These are phyloP conservation scores for Pyrrhoderma lamaoense DNA, from an alignment of 1,284 basidiomycete species.

Conservation along the genomic window DNA sequence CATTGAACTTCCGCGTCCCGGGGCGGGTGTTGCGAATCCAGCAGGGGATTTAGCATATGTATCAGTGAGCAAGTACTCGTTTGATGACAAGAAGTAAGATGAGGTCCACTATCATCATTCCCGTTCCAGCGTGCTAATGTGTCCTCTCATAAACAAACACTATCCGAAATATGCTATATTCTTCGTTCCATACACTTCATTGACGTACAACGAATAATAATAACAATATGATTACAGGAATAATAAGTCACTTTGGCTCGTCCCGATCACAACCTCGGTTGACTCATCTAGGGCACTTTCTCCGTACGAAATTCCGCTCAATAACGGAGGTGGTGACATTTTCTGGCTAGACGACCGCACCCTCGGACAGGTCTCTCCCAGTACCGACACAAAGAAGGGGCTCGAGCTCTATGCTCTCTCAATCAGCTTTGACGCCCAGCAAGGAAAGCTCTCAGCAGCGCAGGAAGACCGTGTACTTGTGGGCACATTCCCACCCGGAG, in stretches of 20 bases:
- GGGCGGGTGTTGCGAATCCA: constrained; percentile 54
- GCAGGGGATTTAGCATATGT: constrained; percentile 62
- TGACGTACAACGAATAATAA: background rate
- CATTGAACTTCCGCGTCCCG: constrained; percentile 65
- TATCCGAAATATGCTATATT: background rate
- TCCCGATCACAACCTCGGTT: constrained; percentile 44
- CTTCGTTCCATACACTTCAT: background rate
- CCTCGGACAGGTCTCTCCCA: constrained; percentile 58
- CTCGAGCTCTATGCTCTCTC: constrained; percentile 49
- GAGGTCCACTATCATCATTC: constrained; percentile 18
- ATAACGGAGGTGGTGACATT: constrained; percentile 38
- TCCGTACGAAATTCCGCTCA: too few relatives aligned
- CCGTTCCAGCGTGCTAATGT: background rate
- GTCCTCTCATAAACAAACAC: background rate
- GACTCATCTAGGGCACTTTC: constrained; percentile 44
- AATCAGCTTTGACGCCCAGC: constrained; percentile 34
- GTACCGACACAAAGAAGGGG: constrained; percentile 28
- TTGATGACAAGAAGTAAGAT: constrained; percentile 67
- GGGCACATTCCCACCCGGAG: constrained; percentile 54
- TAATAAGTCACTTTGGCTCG: constrained; percentile 57
- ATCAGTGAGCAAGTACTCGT: constrained; percentile 60
- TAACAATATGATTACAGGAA: constrained; percentile 39
- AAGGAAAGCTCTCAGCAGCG: constrained; percentile 18
- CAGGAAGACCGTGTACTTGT: constrained; percentile 33
- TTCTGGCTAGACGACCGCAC: constrained; percentile 71